Percentiles rank a stretch among this genome's conserved stretches.
Conservation (phyloP, 2,329 filamentous ascomycete genomes). For the Cordyceps cateniannulata region DNA sequence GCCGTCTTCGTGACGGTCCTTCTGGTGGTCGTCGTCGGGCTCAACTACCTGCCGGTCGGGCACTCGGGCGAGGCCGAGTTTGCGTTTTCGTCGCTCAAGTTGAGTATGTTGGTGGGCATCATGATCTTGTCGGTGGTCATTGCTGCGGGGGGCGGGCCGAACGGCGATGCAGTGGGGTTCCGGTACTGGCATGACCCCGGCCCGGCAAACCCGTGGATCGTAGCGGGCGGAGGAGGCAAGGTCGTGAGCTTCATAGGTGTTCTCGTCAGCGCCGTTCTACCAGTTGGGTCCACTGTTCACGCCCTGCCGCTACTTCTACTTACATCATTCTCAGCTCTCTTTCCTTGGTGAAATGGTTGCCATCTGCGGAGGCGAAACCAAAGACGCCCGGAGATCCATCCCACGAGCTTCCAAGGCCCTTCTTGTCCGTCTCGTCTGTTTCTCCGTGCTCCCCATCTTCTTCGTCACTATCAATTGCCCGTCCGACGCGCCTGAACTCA, state of each 20-base stretch:
- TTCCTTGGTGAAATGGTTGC: conserved; percentile 5
- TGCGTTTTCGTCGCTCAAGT: neutral
- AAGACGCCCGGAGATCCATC: neutral
- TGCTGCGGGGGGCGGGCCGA: neutral
- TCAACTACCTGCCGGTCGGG: conserved; percentile 7
- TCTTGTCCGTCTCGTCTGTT: neutral
- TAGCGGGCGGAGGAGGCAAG: neutral
- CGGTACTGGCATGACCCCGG: conserved; percentile 6
- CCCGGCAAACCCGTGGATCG: neutral
- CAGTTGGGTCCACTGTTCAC: neutral
- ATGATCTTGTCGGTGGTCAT: neutral
- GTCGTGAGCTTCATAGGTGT: neutral
- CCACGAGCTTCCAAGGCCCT: conserved; percentile 5
- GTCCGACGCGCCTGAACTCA: conserved; percentile 24
- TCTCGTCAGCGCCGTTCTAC: neutral
- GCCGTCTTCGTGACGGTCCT: conserved; percentile 1
- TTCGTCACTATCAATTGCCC: conserved; percentile 27
- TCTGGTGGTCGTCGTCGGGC: neutral
- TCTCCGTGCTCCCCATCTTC: conserved; percentile 39
- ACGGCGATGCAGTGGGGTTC: neutral
- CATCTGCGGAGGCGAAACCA: conserved; percentile 2
- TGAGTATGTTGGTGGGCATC: neutral
- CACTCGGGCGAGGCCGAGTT: conserved; percentile 3
- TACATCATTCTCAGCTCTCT: neutral
- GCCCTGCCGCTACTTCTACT: neutral